These are phyloP conservation scores for Pleurotus tuoliensis DNA, from an alignment of 768 basidiomycete species.

Conservation along the genomic window DNA sequence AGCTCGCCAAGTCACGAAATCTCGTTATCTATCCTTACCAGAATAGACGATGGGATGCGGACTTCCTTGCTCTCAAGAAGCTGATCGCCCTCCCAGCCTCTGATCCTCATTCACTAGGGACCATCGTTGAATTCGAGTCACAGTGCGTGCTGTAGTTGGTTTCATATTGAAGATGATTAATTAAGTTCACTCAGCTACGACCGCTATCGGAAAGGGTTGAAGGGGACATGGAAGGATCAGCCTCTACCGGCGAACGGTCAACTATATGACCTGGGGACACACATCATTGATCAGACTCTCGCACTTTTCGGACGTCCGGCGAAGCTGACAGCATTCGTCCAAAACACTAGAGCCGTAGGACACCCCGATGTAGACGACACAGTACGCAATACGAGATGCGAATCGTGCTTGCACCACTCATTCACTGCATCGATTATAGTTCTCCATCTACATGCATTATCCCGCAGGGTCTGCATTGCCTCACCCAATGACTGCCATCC, in stretches of 20 bases:
- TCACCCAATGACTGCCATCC: constrained; percentile 61
- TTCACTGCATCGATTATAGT: constrained; percentile 24
- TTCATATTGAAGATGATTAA: too few species aligned
- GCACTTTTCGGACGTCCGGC: constrained; percentile 72
- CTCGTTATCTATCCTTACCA: constrained; percentile 70
- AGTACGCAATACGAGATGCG: constrained; percentile 30
- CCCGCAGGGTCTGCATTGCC: constrained; percentile 31
- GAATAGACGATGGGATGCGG: constrained; percentile 76
- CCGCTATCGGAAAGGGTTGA: constrained; percentile 61
- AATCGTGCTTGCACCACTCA: too few species aligned
- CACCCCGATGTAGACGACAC: constrained; percentile 62
- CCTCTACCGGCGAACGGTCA: constrained; percentile 58
- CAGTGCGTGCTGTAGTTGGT: constrained; percentile 40
- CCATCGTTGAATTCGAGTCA: constrained; percentile 69
- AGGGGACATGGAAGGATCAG: constrained; percentile 79
- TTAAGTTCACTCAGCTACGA: constrained; percentile 49
- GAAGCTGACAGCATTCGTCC: constrained; percentile 62
- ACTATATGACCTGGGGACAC: constrained; percentile 76
- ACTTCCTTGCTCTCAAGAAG: constrained; percentile 63
- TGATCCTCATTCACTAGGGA: constrained; percentile 53
- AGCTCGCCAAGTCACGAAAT: constrained; percentile 53
- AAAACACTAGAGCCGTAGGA: constrained; percentile 67
- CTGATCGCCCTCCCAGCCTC: constrained; percentile 52
- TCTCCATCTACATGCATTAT: constrained; percentile 53
- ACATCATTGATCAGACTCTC: constrained; percentile 77